phyloP scores from a whole-genome alignment of 371 early-diverging fungal genomes.

The Mucor ambiguus region DNA sequence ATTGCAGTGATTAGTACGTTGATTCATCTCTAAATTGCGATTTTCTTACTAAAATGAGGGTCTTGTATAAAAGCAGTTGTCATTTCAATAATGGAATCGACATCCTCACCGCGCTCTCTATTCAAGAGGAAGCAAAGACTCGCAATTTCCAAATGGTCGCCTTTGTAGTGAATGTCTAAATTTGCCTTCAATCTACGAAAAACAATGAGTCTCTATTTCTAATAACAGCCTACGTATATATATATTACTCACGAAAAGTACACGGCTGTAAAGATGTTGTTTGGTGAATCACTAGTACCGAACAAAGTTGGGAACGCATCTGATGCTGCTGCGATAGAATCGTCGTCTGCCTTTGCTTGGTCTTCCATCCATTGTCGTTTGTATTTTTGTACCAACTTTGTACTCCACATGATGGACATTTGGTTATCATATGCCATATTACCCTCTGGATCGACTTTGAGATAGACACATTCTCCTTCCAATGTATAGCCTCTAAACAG shows the following conservation, averaged over 20 bases:
- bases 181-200: constrained; percentile 21
- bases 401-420: neutral
- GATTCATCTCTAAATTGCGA: neutral
- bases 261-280: constrained; percentile 18
- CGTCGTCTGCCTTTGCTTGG: constrained; percentile 25
- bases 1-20: neutral
- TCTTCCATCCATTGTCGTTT: constrained; percentile 32
- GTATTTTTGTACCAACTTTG: constrained; percentile 17
- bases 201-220: neutral
- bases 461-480: constrained; percentile 24
- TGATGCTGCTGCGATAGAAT: constrained; percentile 17
- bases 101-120: constrained; percentile 15
- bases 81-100: neutral
- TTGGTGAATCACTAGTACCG: constrained; percentile 13
- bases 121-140: constrained; percentile 18
- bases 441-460: constrained; percentile 1
- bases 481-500: constrained; percentile 17
- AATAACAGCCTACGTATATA: neutral
- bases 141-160: constrained; percentile 12
- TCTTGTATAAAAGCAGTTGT: constrained; percentile 13
- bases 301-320: constrained; percentile 22
- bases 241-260: constrained; percentile 18
- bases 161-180: constrained; percentile 23
- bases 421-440: neutral
- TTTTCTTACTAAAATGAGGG: constrained; percentile 22